Evolutionary conservation across 768 basidiomycete genomes (phyloP), one percentile per base, ranked within the genome.

Genomic region (Kondoa malvinella): DNA sequence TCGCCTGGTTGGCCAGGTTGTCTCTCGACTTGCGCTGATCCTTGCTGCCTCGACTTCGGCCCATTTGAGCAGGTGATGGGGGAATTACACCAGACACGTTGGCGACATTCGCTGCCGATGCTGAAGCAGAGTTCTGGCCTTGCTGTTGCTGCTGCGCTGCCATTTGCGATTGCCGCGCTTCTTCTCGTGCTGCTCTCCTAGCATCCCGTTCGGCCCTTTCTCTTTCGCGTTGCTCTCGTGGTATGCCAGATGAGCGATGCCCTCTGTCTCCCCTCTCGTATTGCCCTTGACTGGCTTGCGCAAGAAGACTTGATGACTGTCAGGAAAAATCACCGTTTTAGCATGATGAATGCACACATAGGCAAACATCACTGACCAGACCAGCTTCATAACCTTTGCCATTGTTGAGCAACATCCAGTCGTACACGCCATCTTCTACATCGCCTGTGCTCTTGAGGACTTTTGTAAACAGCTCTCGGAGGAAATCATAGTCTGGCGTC

Each of bases 401-500:
- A 72, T 85, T 85, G 74, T 97, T 92, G 64, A 96, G 78, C 69
- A 86, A 72, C 80, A 94, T 95, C 95, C 95, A 99, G 77, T 99
- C 95, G 77, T 88, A 97, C 33, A 91, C 82, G 25, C 87, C 87
- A 78, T 97, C 95, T 71, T 99, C 95, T 29, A 85, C 77, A 73
- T 97, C 95, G 68, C 85, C 86, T 72, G 85, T 87, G 76, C 84
- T 89, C 81, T 92, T 92, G 79, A 97, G 81, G 62, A 95, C 86
- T 77, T 96, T 96, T 67, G 86, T 82, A 77, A 97, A 96, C 66
- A 99, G 80, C 73, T 96, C 95, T 69, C 92, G 83, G 74, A 99
- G 78, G 79, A 99, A 99, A 75, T 97, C 92, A 76, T 99, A 99
- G 79, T 99, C 95, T 56, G 95, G 95, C 26, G 92, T 89, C 79